Evolutionary conservation across 1,139 yeast genomes (phyloP), one percentile per base, ranked within the genome.

Genomic region (Blastobotrys raffinosifermentans): DNA sequence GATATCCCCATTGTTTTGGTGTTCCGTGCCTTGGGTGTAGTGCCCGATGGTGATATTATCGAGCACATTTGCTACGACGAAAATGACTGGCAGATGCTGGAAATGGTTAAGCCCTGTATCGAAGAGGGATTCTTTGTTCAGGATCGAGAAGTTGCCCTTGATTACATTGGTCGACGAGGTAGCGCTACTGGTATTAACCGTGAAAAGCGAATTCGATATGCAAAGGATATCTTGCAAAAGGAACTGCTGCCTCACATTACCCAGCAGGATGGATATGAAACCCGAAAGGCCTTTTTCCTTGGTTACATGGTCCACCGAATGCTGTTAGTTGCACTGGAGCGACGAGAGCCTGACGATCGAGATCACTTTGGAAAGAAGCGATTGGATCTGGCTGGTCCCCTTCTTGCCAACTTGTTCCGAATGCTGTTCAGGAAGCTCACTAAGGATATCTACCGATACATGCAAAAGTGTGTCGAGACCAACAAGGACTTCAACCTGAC

Each of bases 351-450:
- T 42, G 98, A 93, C 64, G 98, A 91, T 66, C 86, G 99, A 74
- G 99, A 91, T 70, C 98, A 91, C 67, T 93, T 91, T 63, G 99
- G 99, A 63, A 91, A 87, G 63, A 91, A 91, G 69, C 80, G 99
- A 66, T 77, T 91, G 63, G 99, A 91, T 70, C 77, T 91, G 62
- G 98, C 98, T 37, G 99, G 99, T 55, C 98, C 98, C 30, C 72
- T 91, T 59, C 74, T 93, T 58, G 97, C 97, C 43, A 86, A 85
- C 63, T 76, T 91, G 61, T 91, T 91, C 80, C 77, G 97, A 65
- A 80, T 91, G 58, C 72, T 91, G 49, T 91, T 91, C 73, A 85
- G 87, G 66, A 91, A 93, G 60, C 73, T 91, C 51, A 85, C 97
- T 11, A 81, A 84, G 55, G 99, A 91, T 61, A 91, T 91, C 56